Percentiles rank a stretch among this genome's conserved stretches.
Evolutionary conservation across 116 monocot genomes (phyloP).

Genomic region (Posidonia oceanica): DNA sequence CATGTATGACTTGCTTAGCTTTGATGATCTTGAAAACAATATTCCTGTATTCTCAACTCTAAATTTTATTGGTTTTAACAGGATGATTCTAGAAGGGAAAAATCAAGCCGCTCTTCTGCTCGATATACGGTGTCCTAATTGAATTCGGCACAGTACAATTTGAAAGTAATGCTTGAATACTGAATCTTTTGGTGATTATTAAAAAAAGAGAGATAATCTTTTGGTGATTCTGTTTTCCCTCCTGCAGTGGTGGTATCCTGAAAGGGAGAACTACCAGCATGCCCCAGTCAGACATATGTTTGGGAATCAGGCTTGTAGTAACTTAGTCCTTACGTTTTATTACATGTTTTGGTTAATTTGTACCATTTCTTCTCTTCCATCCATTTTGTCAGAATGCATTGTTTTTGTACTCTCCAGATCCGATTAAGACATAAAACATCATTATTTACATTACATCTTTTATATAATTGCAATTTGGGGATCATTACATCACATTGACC

Average conservation of each 20-base stretch:
- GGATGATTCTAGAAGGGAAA: conserved; percentile 63
- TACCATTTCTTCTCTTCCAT: no score
- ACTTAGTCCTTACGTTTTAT: no score
- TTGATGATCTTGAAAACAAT: neutral
- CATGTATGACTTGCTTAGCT: conserved; percentile 38
- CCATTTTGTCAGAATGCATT: no score
- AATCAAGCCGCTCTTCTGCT: conserved; percentile 39
- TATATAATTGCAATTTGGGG: no score
- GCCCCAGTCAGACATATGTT: no score
- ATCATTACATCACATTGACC: no score
- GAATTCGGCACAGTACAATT: neutral
- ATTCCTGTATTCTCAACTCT: neutral
- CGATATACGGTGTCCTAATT: conserved; percentile 37
- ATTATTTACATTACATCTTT: no score
- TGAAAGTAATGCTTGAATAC: neutral
- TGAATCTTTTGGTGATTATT: neutral
- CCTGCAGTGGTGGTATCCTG: neutral
- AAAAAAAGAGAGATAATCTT: neutral
- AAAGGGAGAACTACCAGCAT: neutral
- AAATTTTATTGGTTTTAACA: conserved; percentile 8
- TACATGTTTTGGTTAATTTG: no score
- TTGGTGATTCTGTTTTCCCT: neutral
- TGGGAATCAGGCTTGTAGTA: no score
- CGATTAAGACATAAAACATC: no score
- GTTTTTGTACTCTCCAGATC: no score